Percentiles rank a stretch among this genome's conserved stretches.
Evolutionary conservation across 768 basidiomycete genomes (phyloP).

Genomic region (Plicaturopsis crispa): DNA sequence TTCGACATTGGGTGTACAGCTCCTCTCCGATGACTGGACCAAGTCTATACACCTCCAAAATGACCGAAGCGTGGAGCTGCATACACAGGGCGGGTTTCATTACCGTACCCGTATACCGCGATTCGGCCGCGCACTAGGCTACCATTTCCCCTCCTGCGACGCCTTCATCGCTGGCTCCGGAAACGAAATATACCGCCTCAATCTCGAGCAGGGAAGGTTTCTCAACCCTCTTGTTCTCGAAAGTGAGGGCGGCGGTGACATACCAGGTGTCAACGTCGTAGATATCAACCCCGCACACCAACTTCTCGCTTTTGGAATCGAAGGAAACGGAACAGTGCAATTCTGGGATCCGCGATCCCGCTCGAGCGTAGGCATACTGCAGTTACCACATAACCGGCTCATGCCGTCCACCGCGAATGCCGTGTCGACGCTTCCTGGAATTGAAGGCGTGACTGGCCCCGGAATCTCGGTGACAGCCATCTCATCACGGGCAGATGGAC

Average conservation of each 20-base stretch:
- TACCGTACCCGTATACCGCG: conserved; percentile 91
- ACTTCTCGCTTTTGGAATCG: conserved; percentile 81
- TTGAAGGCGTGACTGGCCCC: conserved; percentile 23
- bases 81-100: conserved; percentile 90
- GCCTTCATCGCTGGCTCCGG: conserved; percentile 81
- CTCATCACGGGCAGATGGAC: conserved; percentile 77
- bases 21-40: conserved; percentile 97
- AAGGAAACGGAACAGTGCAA: conserved; percentile 81
- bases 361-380: conserved; percentile 60
- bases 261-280: conserved; percentile 82
- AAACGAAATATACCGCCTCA: conserved; percentile 85
- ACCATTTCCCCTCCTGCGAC: conserved; percentile 93
- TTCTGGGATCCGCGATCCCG: conserved; percentile 95
- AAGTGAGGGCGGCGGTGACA: conserved; percentile 39
- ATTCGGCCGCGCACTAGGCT: conserved; percentile 87
- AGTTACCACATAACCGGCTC: conserved; percentile 49
- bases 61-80: conserved; percentile 90
- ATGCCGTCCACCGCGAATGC: conserved; percentile 28
- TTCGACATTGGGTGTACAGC: conserved; percentile 33
- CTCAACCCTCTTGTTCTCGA: conserved; percentile 70
- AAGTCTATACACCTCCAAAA: conserved; percentile 96
- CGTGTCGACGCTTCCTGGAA: conserved; percentile 19
- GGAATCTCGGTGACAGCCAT: conserved; percentile 74
- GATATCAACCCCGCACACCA: conserved; percentile 94
- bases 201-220: conserved; percentile 92